Evolutionary conservation across 495 filamentous ascomycete genomes (phyloP).

Genomic region (Astrocystis sublimbata): DNA sequence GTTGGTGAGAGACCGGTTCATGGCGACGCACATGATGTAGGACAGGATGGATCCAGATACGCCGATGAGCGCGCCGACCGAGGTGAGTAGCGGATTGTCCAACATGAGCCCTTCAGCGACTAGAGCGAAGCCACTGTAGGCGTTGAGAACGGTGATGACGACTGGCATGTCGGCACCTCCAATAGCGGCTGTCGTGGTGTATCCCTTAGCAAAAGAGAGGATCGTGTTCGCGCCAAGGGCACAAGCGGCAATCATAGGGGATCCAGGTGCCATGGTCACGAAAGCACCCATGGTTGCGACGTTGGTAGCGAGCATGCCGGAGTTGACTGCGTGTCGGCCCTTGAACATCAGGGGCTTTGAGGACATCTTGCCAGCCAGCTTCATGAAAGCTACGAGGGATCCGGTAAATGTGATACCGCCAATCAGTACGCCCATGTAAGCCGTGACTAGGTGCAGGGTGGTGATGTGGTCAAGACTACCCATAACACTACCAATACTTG

Average conservation of each 20-base stretch:
- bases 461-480: constrained; percentile 64
- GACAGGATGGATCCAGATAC: constrained; percentile 80
- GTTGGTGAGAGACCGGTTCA: constrained; percentile 79
- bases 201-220: constrained; percentile 78
- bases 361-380: constrained; percentile 74
- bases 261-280: constrained; percentile 70
- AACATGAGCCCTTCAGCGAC: constrained; percentile 86
- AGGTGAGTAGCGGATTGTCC: constrained; percentile 76
- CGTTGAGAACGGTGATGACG: constrained; percentile 82
- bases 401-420: constrained; percentile 83
- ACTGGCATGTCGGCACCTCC: constrained; percentile 88
- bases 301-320: constrained; percentile 67
- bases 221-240: constrained; percentile 71
- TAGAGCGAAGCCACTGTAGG: constrained; percentile 80
- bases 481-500: constrained; percentile 79
- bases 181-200: constrained; percentile 78
- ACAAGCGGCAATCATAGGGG: constrained; percentile 69
- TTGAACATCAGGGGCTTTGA: constrained; percentile 68
- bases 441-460: constrained; percentile 74
- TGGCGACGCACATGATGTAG: constrained; percentile 79
- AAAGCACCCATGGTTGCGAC: constrained; percentile 78
- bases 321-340: constrained; percentile 70
- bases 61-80: constrained; percentile 77
- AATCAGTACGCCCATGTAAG: constrained; percentile 77
- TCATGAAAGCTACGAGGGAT: constrained; percentile 78